Base-by-base conservation (phyloP, 2,329 filamentous ascomycete genomes). In the Penicillium occitanis region DNA sequence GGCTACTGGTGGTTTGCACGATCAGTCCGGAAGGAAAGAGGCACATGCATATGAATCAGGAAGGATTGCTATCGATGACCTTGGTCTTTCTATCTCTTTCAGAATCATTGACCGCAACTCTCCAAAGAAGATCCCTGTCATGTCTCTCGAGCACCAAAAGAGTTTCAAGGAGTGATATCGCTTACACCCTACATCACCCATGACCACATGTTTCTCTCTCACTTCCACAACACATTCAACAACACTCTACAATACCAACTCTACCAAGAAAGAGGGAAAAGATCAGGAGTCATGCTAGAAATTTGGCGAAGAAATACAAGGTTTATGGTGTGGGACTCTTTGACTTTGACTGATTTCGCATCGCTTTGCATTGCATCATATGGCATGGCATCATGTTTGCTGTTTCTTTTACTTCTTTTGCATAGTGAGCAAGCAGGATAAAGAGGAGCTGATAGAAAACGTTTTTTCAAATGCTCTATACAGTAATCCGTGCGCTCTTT, bases 371-470 rank as follows among this genome's bases (percentile, higher is more conserved):
- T 63, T 55, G 44, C 61, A 30, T 63, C 61, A 40, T 63, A 55
- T 30, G 35, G 50, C 50, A 53, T 63, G 46, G 61, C 48, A 44
- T 63, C 35, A 37, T 53, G 28, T 44, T 57, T 63, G 17, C 30
- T 55, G 40, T 55, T 46, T 53, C 13, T 53, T 57, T 46, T 28
- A 30, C 22, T 25, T 30, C 7, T 42, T 30, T 53, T 55, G 61
- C 48, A 53, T 63, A 55, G 50, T 63, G 61, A 63, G 50, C 61
- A 50, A 62, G 60, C 60, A 37, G 51, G 61, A 42, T 55, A 53
- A 35, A 44, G 33, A 53, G 37, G 61, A 35, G 50, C 50, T 63
- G 48, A 63, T 63, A 63, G 61, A 63, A 57, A 55, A 42, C 53
- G 46, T 55, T 50, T 57, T 63, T 57, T 60, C 22, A n/a, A 28